Evolutionary conservation across 2,329 filamentous ascomycete species (phyloP).

Genomic region (Alternaria infectoria): DNA sequence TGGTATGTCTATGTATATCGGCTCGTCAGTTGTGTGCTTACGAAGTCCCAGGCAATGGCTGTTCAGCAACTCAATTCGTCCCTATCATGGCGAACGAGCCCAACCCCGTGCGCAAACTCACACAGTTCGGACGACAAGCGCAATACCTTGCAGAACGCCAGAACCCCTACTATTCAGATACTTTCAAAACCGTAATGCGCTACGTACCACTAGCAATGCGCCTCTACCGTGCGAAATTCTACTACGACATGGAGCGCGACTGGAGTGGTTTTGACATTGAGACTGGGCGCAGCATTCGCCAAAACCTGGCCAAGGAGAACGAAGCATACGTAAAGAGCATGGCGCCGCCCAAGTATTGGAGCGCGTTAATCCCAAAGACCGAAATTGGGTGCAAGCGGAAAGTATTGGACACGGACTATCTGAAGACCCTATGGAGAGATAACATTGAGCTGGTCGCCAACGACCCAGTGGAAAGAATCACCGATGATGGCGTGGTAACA

Average conservation of each 20-base stretch:
- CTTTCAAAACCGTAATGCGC: constrained; percentile 54
- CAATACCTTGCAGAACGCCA: constrained; percentile 58
- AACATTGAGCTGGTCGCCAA: constrained; percentile 53
- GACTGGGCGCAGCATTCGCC: constrained; percentile 46
- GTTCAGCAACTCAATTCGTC: constrained; percentile 57
- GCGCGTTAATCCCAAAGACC: constrained; percentile 51
- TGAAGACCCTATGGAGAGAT: constrained; percentile 51
- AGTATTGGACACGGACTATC: constrained; percentile 57
- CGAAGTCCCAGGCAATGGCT: constrained; percentile 51
- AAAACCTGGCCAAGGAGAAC: constrained; percentile 47
- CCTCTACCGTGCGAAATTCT: constrained; percentile 52
- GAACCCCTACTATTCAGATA: constrained; percentile 50
- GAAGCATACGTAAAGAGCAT: constrained; percentile 52
- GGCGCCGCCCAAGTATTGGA: constrained; percentile 54
- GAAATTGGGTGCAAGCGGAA: constrained; percentile 59
- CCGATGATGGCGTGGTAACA: constrained; percentile 48
- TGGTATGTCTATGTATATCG: constrained; percentile 13
- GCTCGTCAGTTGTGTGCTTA: not conserved
- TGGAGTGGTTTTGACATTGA: constrained; percentile 52
- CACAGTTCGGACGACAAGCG: constrained; percentile 59
- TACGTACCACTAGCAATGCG: constrained; percentile 56
- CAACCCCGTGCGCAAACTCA: constrained; percentile 48
- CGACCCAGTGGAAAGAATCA: constrained; percentile 52
- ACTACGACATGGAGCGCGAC: constrained; percentile 53
- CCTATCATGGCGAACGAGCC: constrained; percentile 51